phyloP scores from a whole-genome alignment of 2,329 filamentous ascomycete genomes.

The Paradendryphiella salina region DNA sequence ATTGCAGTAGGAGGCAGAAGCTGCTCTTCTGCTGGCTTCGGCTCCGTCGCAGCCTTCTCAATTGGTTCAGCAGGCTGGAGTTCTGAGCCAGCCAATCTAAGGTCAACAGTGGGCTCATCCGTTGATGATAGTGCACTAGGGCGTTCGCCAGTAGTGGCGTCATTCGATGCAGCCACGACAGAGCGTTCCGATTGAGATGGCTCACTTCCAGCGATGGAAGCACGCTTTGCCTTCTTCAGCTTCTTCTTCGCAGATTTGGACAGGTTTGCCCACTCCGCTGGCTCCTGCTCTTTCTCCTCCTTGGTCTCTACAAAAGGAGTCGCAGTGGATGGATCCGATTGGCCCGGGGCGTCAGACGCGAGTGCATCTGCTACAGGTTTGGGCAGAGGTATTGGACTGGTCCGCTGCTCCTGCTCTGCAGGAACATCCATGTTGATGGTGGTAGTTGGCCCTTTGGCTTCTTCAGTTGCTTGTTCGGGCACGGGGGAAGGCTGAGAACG shows the following conservation, averaged over 20 bases:
- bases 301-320: background rate
- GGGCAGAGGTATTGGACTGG: background rate
- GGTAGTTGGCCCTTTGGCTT: background rate
- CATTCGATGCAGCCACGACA: constrained; percentile 8
- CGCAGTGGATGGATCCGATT: background rate
- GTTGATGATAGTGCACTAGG: background rate
- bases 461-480: background rate
- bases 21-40: constrained; percentile 7
- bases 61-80: background rate
- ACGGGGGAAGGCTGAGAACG: background rate
- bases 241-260: constrained; percentile 39
- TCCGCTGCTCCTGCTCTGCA: background rate
- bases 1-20: background rate
- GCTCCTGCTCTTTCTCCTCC: constrained; percentile 10
- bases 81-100: background rate
- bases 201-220: constrained; percentile 20
- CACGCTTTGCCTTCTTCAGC: constrained; percentile 34
- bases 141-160: constrained; percentile 7
- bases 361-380: background rate
- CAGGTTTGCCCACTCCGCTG: constrained; percentile 19
- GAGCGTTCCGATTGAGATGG: constrained; percentile 15
- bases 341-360: background rate
- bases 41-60: background rate
- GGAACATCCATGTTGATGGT: background rate
- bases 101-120: background rate